These are phyloP conservation scores for Boletellus sp. DNA, from an alignment of 768 basidiomycete genomes.

Conservation along the genomic window DNA sequence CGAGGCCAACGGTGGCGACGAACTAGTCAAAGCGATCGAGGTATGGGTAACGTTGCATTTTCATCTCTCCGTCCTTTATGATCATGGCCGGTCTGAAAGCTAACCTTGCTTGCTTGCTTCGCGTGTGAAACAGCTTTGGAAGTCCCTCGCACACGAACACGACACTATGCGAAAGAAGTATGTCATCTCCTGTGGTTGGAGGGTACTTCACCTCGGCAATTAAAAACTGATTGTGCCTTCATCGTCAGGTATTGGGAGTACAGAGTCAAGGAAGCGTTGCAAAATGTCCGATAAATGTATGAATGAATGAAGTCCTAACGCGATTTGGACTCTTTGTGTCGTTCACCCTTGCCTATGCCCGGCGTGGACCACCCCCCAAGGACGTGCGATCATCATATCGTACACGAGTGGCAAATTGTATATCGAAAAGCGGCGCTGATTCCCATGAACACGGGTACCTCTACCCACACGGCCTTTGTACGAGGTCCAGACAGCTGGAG, in stretches of 20 bases:
- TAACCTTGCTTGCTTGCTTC: slow-evolving; percentile 12
- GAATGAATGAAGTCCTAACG: background rate
- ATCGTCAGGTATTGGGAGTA: slow-evolving; percentile 69
- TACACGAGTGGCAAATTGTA: too few species aligned
- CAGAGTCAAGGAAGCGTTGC: slow-evolving; percentile 54
- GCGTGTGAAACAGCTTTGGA: slow-evolving; percentile 55
- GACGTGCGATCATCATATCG: too few species aligned
- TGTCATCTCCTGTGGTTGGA: slow-evolving; percentile 21
- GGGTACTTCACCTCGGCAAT: slow-evolving; percentile 15
- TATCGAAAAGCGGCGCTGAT: background rate
- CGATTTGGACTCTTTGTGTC: slow-evolving; percentile 9
- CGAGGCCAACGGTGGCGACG: slow-evolving; percentile 52
- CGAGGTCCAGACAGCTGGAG: background rate
- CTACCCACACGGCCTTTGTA: too few species aligned
- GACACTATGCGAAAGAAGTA: slow-evolving; percentile 79
- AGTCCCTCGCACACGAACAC: slow-evolving; percentile 59
- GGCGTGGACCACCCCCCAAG: too few species aligned
- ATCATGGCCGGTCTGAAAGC: background rate
- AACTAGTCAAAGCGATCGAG: slow-evolving; percentile 45
- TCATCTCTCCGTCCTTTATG: background rate
- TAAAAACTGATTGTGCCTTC: slow-evolving; percentile 19
- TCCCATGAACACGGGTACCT: background rate
- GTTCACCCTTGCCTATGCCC: background rate
- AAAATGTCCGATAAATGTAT: slow-evolving; percentile 22
- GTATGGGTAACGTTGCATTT: slow-evolving; percentile 28